These are phyloP conservation scores for Nakaseomyces nivariensis DNA, from an alignment of 1,139 yeast genomes.

Conservation along the genomic window DNA sequence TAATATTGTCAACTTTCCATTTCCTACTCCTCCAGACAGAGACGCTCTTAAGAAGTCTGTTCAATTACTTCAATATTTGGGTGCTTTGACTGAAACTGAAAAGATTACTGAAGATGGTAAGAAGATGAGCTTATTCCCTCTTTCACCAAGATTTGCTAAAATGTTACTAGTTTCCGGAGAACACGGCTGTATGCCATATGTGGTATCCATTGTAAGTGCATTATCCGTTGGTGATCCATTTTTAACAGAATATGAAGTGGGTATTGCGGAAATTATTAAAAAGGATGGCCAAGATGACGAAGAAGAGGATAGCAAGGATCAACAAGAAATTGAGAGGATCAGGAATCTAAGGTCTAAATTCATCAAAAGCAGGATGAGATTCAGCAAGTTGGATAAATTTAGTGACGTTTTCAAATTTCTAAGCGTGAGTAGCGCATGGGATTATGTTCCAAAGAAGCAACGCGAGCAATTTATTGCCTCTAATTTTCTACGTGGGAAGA, in stretches of 20 bases:
- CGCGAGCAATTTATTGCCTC: constrained; percentile 40
- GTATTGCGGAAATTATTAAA: constrained; percentile 29
- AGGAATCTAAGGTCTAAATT: constrained; percentile 41
- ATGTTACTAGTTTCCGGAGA: constrained; percentile 85
- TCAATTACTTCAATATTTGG: constrained; percentile 55
- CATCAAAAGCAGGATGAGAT: constrained; percentile 46
- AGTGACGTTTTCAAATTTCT: constrained; percentile 70
- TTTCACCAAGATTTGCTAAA: constrained; percentile 88
- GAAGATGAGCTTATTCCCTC: constrained; percentile 83
- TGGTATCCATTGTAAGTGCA: constrained; percentile 85
- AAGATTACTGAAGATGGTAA: constrained; percentile 68
- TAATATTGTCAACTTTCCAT: constrained; percentile 83
- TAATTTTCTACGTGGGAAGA: constrained; percentile 55
- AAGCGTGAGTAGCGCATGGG: constrained; percentile 83
- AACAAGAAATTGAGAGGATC: constrained; percentile 32
- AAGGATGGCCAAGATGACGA: constrained; percentile 20
- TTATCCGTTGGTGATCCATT: constrained; percentile 93
- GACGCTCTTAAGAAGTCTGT: constrained; percentile 54
- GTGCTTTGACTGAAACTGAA: constrained; percentile 56
- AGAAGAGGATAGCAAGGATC: constrained; percentile 23
- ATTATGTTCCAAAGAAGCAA: constrained; percentile 50
- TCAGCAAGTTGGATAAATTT: constrained; percentile 55
- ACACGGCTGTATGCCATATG: constrained; percentile 71
- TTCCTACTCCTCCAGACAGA: constrained; percentile 88
- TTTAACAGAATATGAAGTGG: constrained; percentile 61